phyloP scores from a whole-genome alignment of 768 basidiomycete genomes.

The Suillus luteus region DNA sequence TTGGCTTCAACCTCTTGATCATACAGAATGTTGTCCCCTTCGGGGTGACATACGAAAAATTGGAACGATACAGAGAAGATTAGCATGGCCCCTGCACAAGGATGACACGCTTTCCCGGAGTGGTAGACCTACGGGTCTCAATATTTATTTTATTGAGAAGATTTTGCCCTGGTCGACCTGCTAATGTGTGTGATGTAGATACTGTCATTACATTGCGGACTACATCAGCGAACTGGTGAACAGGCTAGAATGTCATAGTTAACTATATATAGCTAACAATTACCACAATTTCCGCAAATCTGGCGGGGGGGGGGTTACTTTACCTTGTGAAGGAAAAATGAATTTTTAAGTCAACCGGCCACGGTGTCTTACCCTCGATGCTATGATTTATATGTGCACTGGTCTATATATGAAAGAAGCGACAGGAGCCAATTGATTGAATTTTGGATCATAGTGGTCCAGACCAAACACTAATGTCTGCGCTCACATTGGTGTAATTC shows the following conservation, averaged over 20 bases:
- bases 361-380: too few species aligned
- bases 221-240: background rate
- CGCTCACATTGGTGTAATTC: too few species aligned
- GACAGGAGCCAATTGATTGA: too few species aligned
- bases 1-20: constrained; percentile 5
- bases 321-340: background rate
- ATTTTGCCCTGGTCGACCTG: too few species aligned
- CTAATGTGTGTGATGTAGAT: too few species aligned
- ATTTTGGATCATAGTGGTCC: too few species aligned
- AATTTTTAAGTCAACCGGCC: background rate
- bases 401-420: too few species aligned
- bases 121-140: constrained; percentile 62
- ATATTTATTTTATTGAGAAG: constrained; percentile 34
- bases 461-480: too few species aligned
- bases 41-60: constrained; percentile 97
- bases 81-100: constrained; percentile 99
- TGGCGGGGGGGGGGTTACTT: background rate
- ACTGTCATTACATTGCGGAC: too few species aligned
- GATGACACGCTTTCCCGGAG: constrained; percentile 99
- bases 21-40: constrained; percentile 58
- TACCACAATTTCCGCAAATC: background rate
- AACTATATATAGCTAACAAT: background rate
- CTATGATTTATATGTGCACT: too few species aligned
- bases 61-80: constrained; percentile 99
- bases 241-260: background rate